phyloP scores from a whole-genome alignment of 2,329 filamentous ascomycete genomes.

The Immersiporthe knoxdaviesiana region DNA sequence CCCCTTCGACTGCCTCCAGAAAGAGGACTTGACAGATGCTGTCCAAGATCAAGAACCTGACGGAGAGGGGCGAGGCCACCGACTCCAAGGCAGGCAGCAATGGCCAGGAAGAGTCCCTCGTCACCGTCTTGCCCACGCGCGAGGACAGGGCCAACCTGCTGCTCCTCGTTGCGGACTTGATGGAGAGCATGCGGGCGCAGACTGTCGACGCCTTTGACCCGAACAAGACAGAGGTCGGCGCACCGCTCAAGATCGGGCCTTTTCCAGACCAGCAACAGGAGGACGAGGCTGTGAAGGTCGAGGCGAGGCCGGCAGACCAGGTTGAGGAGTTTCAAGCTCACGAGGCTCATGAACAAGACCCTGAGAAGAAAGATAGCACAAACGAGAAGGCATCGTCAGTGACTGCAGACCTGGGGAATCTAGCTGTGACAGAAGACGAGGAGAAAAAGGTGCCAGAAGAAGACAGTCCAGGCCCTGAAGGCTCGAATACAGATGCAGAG shows the following conservation, averaged over 20 bases:
- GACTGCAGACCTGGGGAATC: background rate
- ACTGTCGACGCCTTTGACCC: conserved; percentile 30
- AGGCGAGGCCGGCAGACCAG: conserved; percentile 1
- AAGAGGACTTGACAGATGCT: conserved; percentile 19
- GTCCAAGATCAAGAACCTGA: conserved; percentile 25
- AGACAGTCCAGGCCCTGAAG: background rate
- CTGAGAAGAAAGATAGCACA: background rate
- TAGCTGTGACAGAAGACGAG: background rate
- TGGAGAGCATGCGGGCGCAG: conserved; percentile 30
- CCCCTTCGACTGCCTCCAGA: no score
- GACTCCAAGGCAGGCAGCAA: conserved; percentile 4
- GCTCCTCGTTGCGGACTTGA: conserved; percentile 29
- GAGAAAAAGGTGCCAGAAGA: background rate
- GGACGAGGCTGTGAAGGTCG: conserved; percentile 4
- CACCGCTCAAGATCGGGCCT: conserved; percentile 17
- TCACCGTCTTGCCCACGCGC: conserved; percentile 30
- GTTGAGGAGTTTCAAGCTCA: background rate
- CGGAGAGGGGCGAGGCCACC: conserved; percentile 20
- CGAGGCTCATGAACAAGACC: background rate
- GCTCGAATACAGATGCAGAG: background rate
- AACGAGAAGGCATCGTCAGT: background rate
- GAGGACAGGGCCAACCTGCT: conserved; percentile 31
- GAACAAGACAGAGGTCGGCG: conserved; percentile 18
- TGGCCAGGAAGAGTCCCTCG: conserved; percentile 29
- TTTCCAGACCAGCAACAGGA: conserved; percentile 5